A percentile compares a stretch with the other conserved stretches of the same genome.
phyloP scores from a whole-genome alignment of 176 grass and related monocot genomes.

The Musa beccarii region DNA sequence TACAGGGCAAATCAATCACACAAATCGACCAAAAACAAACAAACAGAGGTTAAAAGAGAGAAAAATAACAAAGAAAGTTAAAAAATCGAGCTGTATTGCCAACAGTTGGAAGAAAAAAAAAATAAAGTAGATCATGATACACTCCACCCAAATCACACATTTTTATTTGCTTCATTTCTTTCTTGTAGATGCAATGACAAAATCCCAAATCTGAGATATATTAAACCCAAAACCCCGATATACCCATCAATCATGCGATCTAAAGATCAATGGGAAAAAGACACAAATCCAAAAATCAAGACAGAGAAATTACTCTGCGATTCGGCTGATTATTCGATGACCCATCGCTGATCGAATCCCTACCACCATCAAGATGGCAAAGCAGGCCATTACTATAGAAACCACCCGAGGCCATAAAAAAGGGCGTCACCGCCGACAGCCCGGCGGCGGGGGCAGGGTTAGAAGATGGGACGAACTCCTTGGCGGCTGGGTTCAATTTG shows the following conservation, averaged over 20 bases:
- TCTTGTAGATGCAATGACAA: neutral
- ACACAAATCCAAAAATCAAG: neutral
- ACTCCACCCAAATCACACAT: neutral
- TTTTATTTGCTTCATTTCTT: neutral
- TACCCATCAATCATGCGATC: neutral
- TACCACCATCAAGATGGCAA: conserved; percentile 11
- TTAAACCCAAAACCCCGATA: neutral
- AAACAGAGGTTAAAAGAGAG: neutral
- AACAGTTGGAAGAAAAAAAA: too few relatives aligned
- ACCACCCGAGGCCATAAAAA: neutral
- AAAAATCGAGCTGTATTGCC: neutral
- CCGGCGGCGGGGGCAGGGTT: neutral
- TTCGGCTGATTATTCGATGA: conserved; percentile 21
- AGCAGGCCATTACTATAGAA: conserved; percentile 2
- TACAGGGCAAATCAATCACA: neutral
- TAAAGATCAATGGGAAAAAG: neutral
- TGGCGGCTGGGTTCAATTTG: conserved; percentile 79
- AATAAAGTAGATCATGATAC: too few relatives aligned
- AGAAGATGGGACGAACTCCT: conserved; percentile 85
- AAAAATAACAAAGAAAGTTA: neutral
- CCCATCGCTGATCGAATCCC: conserved; percentile 33
- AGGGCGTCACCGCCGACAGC: neutral
- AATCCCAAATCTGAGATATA: neutral
- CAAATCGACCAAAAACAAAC: neutral
- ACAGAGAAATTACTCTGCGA: conserved; percentile 31